Evolutionary conservation across 345 rosid genomes (phyloP).

Genomic region (Salix dunnii): DNA sequence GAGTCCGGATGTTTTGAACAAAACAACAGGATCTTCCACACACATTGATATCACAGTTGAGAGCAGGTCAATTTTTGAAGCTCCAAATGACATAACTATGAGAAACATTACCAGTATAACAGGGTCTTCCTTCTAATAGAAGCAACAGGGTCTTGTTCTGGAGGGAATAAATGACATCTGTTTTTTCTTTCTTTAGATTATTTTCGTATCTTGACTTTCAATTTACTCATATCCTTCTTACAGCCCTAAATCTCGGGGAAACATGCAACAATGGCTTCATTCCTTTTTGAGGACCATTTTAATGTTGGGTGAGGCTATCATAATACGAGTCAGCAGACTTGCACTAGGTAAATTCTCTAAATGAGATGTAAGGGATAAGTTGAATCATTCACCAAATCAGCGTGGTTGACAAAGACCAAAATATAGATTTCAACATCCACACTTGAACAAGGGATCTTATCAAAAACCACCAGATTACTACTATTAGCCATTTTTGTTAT

Average conservation of each 20-base stretch:
- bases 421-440: background rate
- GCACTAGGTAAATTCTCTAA: background rate
- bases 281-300: background rate
- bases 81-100: background rate
- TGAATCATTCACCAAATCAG: background rate
- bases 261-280: background rate
- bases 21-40: background rate
- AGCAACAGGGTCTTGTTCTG: background rate
- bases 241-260: background rate
- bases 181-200: background rate
- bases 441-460: background rate
- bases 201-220: background rate
- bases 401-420: background rate
- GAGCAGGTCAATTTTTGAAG: background rate
- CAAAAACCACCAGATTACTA: background rate
- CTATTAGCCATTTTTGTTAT: background rate
- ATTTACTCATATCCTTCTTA: background rate
- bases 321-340: background rate
- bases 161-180: background rate
- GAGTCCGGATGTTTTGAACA: background rate
- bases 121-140: background rate
- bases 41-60: background rate
- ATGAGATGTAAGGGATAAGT: background rate
- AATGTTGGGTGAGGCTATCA: background rate
- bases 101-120: background rate